Evolutionary conservation across 2,329 filamentous ascomycete species (phyloP), one percentile per base, ranked within the genome.

Genomic region (Capronia epimyces): DNA sequence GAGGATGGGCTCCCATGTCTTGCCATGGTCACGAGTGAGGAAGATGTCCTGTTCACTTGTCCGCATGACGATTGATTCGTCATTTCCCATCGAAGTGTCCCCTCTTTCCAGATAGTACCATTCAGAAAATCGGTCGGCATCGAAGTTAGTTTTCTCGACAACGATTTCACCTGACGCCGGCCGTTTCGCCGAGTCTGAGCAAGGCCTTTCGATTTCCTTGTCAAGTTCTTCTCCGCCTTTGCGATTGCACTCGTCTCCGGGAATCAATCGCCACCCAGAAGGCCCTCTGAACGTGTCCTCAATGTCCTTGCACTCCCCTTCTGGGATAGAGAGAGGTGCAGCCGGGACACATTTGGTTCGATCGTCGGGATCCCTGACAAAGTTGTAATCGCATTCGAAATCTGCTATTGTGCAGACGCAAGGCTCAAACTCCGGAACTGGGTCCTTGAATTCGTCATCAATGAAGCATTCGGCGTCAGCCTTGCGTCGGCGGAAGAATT

Each of bases 331-430:
- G 37, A 95, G 67, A 2, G 79, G 73, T 0, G 80, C 82, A 21
- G 76, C 79, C 6, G 79, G 77, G 20, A 82, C 75, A 65, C 93
- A 97, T 55, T 84, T 77, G 43, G 79, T 80, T 46, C 79, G 76
- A 55, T 91, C 81, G 2, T 80, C 74, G 5, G 56, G 22, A 29
- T 76, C 76, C 60, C 80, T 80, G 52, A 82, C 73, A 66, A 95
- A 97, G 67, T 95, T 94, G 75, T 87, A 95, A 65, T 97, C 91
- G 67, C 93, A 98, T 70, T 98, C 93, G 66, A 95, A 98, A 67
- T 98, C 94, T 27, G 76, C 74, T 50, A 86, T 81, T 0, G 83
- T 82, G 69, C 93, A 98, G 34, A 87, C 81, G 73, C 93, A 98
- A 41, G 81, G 70, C 61, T 88, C 81, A 22, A 80, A 84, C 54